A percentile compares a stretch with the other conserved stretches of the same genome.
phyloP scores from a whole-genome alignment of 441 rosid genomes.

The Melastoma candidum region DNA sequence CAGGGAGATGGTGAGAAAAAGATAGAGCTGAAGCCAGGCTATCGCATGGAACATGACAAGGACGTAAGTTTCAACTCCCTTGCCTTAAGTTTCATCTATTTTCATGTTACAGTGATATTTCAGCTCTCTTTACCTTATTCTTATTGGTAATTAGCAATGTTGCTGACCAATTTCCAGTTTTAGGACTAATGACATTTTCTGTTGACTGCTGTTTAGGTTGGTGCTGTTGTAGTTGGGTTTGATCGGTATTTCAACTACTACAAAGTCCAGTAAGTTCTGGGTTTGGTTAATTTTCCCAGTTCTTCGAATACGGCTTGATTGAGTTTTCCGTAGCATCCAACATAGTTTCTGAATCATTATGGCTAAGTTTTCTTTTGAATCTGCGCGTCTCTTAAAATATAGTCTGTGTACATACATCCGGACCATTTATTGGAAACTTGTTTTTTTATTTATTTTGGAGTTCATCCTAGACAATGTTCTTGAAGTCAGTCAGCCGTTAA shows the following conservation, averaged over 20 bases:
- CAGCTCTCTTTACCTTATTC: no score
- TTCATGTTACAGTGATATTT: no score
- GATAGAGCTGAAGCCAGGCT: constrained; percentile 74
- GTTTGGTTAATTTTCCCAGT: background rate
- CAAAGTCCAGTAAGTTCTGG: constrained; percentile 51
- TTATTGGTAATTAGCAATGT: no score
- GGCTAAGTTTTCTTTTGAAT: no score
- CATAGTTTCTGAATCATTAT: no score
- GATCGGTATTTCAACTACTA: constrained; percentile 71
- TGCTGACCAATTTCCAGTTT: constrained; percentile 7
- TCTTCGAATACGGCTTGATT: background rate
- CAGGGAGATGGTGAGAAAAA: constrained; percentile 63
- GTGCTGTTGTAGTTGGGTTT: constrained; percentile 78
- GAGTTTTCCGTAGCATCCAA: background rate
- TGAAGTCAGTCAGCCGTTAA: no score
- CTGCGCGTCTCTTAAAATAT: background rate
- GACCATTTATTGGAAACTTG: no score
- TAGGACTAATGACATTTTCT: constrained; percentile 11
- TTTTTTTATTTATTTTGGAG: no score
- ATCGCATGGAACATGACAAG: constrained; percentile 59
- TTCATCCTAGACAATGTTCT: no score
- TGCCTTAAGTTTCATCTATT: background rate
- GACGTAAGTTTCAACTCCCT: constrained; percentile 32
- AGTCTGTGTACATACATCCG: background rate
- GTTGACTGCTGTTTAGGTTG: constrained; percentile 38